Evolutionary conservation across 139 green algal genomes (phyloP).

Genomic region (Chlamydomonas sphaeroides): DNA sequence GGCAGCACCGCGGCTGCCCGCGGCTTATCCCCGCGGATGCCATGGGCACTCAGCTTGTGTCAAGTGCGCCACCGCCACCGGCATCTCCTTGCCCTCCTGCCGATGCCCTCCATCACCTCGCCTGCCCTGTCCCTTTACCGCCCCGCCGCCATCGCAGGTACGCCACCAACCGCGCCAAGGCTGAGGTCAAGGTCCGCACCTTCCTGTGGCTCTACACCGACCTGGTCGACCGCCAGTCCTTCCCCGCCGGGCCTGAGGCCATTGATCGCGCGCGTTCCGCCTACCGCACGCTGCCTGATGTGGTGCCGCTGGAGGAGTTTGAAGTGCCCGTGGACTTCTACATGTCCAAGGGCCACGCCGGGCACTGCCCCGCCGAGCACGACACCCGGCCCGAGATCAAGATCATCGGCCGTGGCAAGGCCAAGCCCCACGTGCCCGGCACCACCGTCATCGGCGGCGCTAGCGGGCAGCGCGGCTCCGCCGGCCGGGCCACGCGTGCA

Average conservation of each 20-base stretch:
- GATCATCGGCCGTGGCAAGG: slow-evolving; percentile 38
- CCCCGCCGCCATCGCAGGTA: slow-evolving; percentile 37
- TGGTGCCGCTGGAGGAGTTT: slow-evolving; percentile 36
- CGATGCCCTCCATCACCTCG: too few relatives aligned
- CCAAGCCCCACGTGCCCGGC: slow-evolving; percentile 27
- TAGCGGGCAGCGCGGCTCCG: neutral
- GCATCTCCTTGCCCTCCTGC: neutral
- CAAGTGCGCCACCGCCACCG: too few relatives aligned
- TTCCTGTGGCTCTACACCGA: slow-evolving; percentile 50
- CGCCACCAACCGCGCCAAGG: slow-evolving; percentile 56
- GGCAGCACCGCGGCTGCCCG: too few relatives aligned
- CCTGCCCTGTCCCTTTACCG: too few relatives aligned
- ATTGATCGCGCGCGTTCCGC: slow-evolving; percentile 12
- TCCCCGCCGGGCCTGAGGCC: neutral
- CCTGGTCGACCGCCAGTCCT: slow-evolving; percentile 19
- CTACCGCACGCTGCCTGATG: slow-evolving; percentile 7
- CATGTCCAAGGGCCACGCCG: neutral
- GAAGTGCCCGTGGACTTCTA: slow-evolving; percentile 42
- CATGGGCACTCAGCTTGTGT: too few relatives aligned
- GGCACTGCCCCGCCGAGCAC: neutral
- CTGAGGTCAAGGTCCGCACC: slow-evolving; percentile 45
- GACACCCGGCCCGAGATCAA: slow-evolving; percentile 38
- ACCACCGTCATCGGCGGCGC: neutral
- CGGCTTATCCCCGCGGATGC: too few relatives aligned
- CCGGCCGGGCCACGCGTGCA: too few relatives aligned